Percentiles rank a stretch among this genome's conserved stretches.
phyloP scores from a whole-genome alignment of 441 rosid species.

The Daphne laureola region DNA sequence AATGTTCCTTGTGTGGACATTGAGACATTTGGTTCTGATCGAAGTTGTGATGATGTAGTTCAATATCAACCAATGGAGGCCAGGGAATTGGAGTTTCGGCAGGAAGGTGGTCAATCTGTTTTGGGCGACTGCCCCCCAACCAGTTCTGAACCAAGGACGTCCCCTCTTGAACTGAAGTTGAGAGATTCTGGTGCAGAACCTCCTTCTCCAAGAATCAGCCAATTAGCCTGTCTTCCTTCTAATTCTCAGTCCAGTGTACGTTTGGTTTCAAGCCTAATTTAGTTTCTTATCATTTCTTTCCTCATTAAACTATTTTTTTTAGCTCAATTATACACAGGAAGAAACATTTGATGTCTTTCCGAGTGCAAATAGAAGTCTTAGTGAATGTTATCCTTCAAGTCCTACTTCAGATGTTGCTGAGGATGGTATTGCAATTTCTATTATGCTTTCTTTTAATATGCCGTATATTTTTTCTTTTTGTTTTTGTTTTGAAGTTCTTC shows the following conservation, averaged over 20 bases:
- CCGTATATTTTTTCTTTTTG: conserved; percentile 8
- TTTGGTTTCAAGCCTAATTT: conserved; percentile 15
- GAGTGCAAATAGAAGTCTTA: conserved; percentile 41
- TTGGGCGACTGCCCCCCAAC: conserved; percentile 19
- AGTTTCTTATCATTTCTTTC: conserved; percentile 1
- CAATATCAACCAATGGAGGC: conserved; percentile 7
- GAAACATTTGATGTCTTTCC: conserved; percentile 42
- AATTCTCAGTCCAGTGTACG: conserved; percentile 53
- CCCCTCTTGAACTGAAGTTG: conserved; percentile 25
- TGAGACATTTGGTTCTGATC: conserved; percentile 28
- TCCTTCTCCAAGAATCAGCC: conserved; percentile 33
- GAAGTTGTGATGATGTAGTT: conserved; percentile 25
- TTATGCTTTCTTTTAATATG: conserved; percentile 5
- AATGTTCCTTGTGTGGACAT: conserved; percentile 29
- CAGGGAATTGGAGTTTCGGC: conserved; percentile 16
- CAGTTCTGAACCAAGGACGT: conserved; percentile 30
- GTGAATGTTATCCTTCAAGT: conserved; percentile 45
- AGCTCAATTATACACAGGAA: conserved; percentile 29
- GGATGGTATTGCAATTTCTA: conserved; percentile 29
- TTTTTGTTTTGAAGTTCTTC: conserved; percentile 11
- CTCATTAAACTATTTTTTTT: too few species aligned
- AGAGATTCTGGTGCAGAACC: conserved; percentile 26
- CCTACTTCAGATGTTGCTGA: conserved; percentile 41
- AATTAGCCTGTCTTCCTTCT: conserved; percentile 25
- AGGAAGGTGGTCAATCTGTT: conserved; percentile 23